Evolutionary conservation across 805 yeast species (phyloP), one percentile per base, ranked within the genome.

Genomic region (Wickerhamiella alocasiicola): DNA sequence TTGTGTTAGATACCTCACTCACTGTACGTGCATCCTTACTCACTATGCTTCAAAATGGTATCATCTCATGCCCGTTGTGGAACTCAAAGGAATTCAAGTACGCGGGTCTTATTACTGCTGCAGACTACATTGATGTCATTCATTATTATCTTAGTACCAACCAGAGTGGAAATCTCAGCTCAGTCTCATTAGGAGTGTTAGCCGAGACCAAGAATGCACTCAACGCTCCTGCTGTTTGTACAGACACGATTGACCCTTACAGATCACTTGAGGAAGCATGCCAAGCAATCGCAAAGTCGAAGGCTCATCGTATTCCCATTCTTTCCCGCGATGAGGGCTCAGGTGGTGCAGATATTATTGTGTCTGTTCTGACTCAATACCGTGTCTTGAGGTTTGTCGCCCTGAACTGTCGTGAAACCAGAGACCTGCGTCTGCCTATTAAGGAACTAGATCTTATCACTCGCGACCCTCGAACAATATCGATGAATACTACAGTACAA

Each of bases 61-160:
- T 91, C 54, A 96, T 91, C 24, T 79, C 94, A 41, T 97, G 97
- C 4, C 98, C 99, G 2, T 66, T 91, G 39, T 91, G 99, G 99
- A 82, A 88, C 61, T 79, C 88, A 44, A 73, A 79, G 54, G 75
- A 81, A 12, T 81, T 94, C 12, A 70, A 81, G 53, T 91, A 91
- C 66, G 96, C 96, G 2, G 99, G 99, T 3, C 70, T 91, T 46
- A 66, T 91, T 52, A 91, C 97, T 3, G 76, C 94, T 13, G 74
- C 81, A 30, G 98, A 91, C 63, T 91, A 85, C 60, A 81, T 91
- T 49, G 88, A 91, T 53, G 96, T 88, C 41, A 84, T 91, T 46
- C 94, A 85, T 57, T 91, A 87, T 62, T 88, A 87, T 47, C 94
- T 95, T 0, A 21, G 17, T 7, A 25, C 31, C 11, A 94, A 84